Percentiles rank a stretch among this genome's conserved stretches.
Conservation (phyloP, 2,329 filamentous ascomycete genomes). For the Diaporthe australafricana region DNA sequence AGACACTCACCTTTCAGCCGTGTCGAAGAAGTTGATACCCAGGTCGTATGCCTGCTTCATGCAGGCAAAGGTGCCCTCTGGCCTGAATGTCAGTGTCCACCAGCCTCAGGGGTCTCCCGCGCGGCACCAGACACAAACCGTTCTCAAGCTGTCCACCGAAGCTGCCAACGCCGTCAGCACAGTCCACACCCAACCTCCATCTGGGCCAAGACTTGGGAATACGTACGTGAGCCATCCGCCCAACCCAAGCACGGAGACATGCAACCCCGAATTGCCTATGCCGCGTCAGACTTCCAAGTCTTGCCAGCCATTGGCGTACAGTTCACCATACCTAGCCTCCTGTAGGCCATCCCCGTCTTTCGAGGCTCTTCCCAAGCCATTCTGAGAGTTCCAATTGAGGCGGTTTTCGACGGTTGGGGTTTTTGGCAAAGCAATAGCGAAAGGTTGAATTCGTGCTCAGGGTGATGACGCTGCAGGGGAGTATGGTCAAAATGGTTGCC, state of each 20-base stretch:
- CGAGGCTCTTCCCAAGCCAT: conserved; percentile 58
- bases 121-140: conserved; percentile 38
- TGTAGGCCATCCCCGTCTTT: conserved; percentile 58
- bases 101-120: background rate
- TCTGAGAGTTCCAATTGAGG: conserved; percentile 30
- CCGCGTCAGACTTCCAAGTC: conserved; percentile 9
- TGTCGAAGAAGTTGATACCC: conserved; percentile 74
- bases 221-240: conserved; percentile 80
- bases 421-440: background rate
- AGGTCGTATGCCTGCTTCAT: conserved; percentile 71
- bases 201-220: background rate
- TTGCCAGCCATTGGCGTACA: background rate
- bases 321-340: conserved; percentile 43
- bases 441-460: background rate
- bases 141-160: conserved; percentile 48
- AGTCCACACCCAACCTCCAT: background rate
- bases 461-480: conserved; percentile 3
- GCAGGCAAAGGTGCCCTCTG: conserved; percentile 69
- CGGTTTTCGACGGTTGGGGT: background rate
- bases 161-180: conserved; percentile 36
- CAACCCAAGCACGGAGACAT: conserved; percentile 79
- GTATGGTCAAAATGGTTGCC: background rate
- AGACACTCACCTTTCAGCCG: conserved; percentile 59
- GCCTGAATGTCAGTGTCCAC: background rate
- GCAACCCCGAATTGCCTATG: conserved; percentile 68